Percentiles rank a stretch among this genome's conserved stretches.
Conservation (phyloP, 2,329 filamentous ascomycete genomes). For the Periglandula ipomoeae region DNA sequence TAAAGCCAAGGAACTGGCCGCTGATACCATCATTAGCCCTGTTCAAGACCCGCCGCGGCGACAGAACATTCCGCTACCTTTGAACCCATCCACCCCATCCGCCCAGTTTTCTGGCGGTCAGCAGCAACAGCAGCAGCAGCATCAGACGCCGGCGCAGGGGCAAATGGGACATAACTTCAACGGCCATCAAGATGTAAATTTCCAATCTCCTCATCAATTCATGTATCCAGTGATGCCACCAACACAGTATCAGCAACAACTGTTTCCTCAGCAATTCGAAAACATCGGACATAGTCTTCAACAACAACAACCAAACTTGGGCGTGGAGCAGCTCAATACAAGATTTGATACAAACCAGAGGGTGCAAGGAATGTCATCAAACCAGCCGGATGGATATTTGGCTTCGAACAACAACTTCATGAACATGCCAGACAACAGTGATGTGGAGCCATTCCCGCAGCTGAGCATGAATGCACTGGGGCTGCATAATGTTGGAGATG, state of each 20-base stretch:
- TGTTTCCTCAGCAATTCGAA: constrained; percentile 19
- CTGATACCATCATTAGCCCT: constrained; percentile 59
- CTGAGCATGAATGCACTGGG: constrained; percentile 21
- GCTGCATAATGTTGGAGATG: constrained; percentile 18
- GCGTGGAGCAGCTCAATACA: constrained; percentile 17
- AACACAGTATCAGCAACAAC: constrained; percentile 16
- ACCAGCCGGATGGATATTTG: constrained; percentile 16
- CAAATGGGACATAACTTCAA: background rate
- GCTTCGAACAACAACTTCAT: constrained; percentile 16
- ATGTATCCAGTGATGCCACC: constrained; percentile 19
- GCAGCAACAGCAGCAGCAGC: constrained; percentile 13
- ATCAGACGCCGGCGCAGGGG: background rate
- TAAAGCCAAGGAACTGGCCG: constrained; percentile 37
- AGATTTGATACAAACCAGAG: constrained; percentile 15
- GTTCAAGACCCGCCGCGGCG: constrained; percentile 47
- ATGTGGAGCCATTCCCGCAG: constrained; percentile 22
- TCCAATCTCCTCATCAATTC: constrained; percentile 13
- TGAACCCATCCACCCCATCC: constrained; percentile 13
- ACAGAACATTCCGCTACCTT: constrained; percentile 17
- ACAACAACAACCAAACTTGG: constrained; percentile 17
- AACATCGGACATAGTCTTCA: constrained; percentile 18
- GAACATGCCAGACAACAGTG: constrained; percentile 15
- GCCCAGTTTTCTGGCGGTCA: constrained; percentile 12
- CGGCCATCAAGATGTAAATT: constrained; percentile 7
- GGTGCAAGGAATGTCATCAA: constrained; percentile 16